Conservation (phyloP, 257 asterid genomes). For the Plantago ovata region DNA sequence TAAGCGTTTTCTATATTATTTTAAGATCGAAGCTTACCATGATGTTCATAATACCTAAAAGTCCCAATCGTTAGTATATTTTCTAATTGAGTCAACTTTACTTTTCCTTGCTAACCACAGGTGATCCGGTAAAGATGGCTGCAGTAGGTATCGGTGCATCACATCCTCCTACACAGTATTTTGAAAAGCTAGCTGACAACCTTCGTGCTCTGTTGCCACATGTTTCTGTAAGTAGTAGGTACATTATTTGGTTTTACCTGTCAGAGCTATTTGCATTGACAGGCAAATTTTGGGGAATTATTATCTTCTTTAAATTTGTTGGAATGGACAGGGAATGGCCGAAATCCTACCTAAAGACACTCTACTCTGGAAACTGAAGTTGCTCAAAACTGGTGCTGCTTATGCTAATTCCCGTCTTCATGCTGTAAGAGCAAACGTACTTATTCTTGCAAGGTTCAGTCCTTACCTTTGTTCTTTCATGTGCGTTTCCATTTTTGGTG, state of each 20-base stretch:
- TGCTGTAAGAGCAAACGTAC: slow-evolving; percentile 90
- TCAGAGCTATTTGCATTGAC: neutral
- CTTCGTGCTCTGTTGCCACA: slow-evolving; percentile 59
- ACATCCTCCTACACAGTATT: slow-evolving; percentile 40
- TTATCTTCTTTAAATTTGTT: slow-evolving; percentile 13
- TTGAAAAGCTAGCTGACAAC: slow-evolving; percentile 58
- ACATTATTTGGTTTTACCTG: slow-evolving; percentile 5
- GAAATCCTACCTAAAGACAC: slow-evolving; percentile 84
- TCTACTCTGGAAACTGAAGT: slow-evolving; percentile 87
- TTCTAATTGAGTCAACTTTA: neutral
- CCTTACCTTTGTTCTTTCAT: slow-evolving; percentile 24
- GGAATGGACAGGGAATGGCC: slow-evolving; percentile 55
- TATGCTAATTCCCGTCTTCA: slow-evolving; percentile 96
- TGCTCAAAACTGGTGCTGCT: slow-evolving; percentile 70
- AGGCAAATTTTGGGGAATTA: slow-evolving; percentile 1
- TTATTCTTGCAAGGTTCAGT: slow-evolving; percentile 76
- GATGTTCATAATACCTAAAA: too few relatives aligned
- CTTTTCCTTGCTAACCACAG: slow-evolving; percentile 34
- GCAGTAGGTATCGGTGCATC: slow-evolving; percentile 43
- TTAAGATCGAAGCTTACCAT: too few relatives aligned
- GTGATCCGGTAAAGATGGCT: slow-evolving; percentile 94
- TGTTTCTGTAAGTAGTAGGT: slow-evolving; percentile 58
- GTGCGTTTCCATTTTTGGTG: too few relatives aligned
- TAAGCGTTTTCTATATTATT: too few relatives aligned
- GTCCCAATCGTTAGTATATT: neutral